Base-by-base conservation (phyloP, 2,329 filamentous ascomycete genomes). In the Phialophora verrucosa region DNA sequence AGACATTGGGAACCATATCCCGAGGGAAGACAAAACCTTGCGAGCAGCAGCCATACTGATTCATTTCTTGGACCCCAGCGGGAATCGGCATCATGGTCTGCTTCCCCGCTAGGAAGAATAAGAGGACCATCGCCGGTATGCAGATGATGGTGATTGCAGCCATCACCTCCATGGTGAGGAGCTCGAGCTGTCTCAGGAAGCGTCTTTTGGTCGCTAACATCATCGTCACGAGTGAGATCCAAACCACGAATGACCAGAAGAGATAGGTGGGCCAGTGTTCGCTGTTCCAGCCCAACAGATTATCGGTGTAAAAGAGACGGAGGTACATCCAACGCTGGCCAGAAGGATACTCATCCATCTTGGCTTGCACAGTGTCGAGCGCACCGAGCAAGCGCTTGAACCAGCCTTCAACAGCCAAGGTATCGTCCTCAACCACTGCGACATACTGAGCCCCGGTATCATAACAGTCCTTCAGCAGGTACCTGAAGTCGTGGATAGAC, bases 401-500 rank as follows among this genome's bases (percentile, higher is more conserved):
- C 82, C 82, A 83, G 12, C 81, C 81, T 58, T 82, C 80, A 70
- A 80, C 76, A 38, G 80, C 81, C 4, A 84, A 62, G 3, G 79
- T 75, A 68, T 83, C 82, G 67, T 83, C 82, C 69, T 84, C 82
- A 4, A 84, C 70, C 47, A 84, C 79, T 5, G 76, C 73, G 44
- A 80, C 75, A 67, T 82, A 82, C 2, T 77, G 75, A 7, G 80
- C 75, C 23, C 75, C 75, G 6, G 74, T 73, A 31, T 73, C 72
- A 27, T 75, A 67, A 70, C 82, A 83, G 11, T 75, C 75, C 57
- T 78, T 75, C 29, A 83, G 69, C 29, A 83, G 68, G 53, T 79
- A 79, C 8, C 71, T 75, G 67, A 83, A 83, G 68, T 83, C 82
- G 63, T 78, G 79, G 5, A 82, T 69, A 2, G 73, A 77, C 64